Evolutionary conservation across 345 rosid species (phyloP).

Genomic region (Isatis tinctoria): DNA sequence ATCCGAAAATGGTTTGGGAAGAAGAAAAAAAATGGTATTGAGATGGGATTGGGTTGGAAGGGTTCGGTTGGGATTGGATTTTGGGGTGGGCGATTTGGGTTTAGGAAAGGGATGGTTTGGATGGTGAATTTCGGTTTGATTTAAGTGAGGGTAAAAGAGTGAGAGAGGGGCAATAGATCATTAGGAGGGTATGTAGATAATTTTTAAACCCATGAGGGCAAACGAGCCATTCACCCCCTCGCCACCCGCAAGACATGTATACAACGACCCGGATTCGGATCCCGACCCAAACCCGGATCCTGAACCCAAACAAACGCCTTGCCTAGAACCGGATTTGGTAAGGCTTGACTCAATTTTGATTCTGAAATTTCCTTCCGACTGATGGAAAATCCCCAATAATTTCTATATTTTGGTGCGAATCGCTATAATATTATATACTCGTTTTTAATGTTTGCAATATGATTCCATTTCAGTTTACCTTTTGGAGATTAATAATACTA

Average conservation of each 20-base stretch:
- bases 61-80: too few relatives aligned
- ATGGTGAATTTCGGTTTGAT: too few relatives aligned
- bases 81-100: too few relatives aligned
- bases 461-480: not conserved
- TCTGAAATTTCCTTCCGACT: not conserved
- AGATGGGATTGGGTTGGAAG: too few relatives aligned
- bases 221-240: too few relatives aligned
- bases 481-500: not conserved
- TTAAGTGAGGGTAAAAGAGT: too few relatives aligned
- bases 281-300: not conserved
- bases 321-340: not conserved
- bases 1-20: too few relatives aligned
- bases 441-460: not conserved
- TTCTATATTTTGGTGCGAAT: not conserved
- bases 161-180: too few relatives aligned
- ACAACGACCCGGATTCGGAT: not conserved
- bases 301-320: not conserved
- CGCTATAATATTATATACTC: not conserved
- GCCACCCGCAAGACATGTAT: not conserved
- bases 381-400: not conserved
- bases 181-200: too few relatives aligned
- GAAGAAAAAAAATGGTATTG: too few relatives aligned
- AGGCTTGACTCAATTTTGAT: not conserved
- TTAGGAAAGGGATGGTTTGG: too few relatives aligned
- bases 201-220: too few relatives aligned